Percentiles rank a stretch among this genome's conserved stretches.
These are phyloP conservation scores for Termitomyces sp. DNA, from an alignment of 768 basidiomycete genomes.

Conservation along the genomic window DNA sequence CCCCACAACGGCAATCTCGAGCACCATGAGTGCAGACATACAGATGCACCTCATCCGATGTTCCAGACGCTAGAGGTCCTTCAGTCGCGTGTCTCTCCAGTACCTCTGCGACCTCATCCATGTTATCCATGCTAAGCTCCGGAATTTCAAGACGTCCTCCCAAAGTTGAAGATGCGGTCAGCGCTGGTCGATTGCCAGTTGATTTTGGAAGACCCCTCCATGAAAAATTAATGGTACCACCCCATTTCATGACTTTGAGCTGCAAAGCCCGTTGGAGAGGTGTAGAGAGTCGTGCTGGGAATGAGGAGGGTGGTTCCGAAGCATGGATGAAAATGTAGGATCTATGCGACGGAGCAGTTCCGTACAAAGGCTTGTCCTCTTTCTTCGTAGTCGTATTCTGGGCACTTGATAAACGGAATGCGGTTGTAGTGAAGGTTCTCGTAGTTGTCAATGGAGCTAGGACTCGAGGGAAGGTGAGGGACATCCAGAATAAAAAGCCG, in stretches of 20 bases:
- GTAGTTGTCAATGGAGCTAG: background rate
- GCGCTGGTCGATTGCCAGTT: slow-evolving; percentile 15
- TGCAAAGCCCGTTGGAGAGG: slow-evolving; percentile 47
- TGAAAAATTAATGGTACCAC: slow-evolving; percentile 56
- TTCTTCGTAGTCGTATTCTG: background rate
- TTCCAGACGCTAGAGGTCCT: slow-evolving; percentile 7
- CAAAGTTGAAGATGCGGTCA: slow-evolving; percentile 46
- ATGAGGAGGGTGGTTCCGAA: slow-evolving; percentile 38
- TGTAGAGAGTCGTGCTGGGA: slow-evolving; percentile 42
- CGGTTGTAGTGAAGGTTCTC: background rate
- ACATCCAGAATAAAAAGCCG: slow-evolving; percentile 1
- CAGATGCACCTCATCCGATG: slow-evolving; percentile 30
- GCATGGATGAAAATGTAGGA: slow-evolving; percentile 55
- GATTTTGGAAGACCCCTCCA: slow-evolving; percentile 31
- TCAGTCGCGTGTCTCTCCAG: slow-evolving; percentile 26
- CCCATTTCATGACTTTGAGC: slow-evolving; percentile 36
- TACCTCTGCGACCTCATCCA: slow-evolving; percentile 37
- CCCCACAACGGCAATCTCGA: slow-evolving; percentile 77
- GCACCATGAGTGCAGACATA: slow-evolving; percentile 78
- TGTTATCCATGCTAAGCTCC: slow-evolving; percentile 38
- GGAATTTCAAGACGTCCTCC: slow-evolving; percentile 46
- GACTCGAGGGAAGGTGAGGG: background rate
- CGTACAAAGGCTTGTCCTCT: slow-evolving; percentile 25
- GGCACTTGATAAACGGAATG: background rate
- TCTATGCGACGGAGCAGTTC: slow-evolving; percentile 46